Percentiles rank a stretch among this genome's conserved stretches.
Evolutionary conservation across 306 rosid genomes (phyloP).

Genomic region (Casuarina equisetifolia): DNA sequence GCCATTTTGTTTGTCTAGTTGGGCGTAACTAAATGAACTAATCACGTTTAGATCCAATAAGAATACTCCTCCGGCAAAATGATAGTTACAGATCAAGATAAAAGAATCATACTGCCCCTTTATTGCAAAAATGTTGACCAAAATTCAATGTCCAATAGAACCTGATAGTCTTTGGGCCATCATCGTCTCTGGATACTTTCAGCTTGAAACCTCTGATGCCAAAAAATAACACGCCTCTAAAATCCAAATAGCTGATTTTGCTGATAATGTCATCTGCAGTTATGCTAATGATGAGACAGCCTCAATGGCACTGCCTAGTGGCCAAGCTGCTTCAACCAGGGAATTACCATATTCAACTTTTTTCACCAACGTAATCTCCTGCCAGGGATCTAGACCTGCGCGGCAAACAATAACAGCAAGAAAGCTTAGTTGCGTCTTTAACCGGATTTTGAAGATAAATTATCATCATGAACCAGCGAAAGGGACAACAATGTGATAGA

Average conservation of each 20-base stretch:
- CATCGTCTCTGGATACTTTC: not conserved
- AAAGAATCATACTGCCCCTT: slow-evolving; percentile 14
- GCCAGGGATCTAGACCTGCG: slow-evolving; percentile 90
- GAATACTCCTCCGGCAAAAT: not conserved
- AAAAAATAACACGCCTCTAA: slow-evolving; percentile 8
- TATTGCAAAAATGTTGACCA: slow-evolving; percentile 23
- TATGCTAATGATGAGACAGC: slow-evolving; percentile 65
- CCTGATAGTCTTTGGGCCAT: not conserved
- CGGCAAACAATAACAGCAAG: slow-evolving; percentile 20
- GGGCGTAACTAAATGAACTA: slow-evolving; percentile 20
- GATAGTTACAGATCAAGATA: slow-evolving; percentile 20
- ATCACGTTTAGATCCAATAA: not conserved
- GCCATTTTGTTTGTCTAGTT: slow-evolving; percentile 25
- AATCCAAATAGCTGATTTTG: slow-evolving; percentile 5
- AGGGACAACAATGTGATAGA: slow-evolving; percentile 12
- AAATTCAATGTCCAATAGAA: slow-evolving; percentile 12
- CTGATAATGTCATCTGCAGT: slow-evolving; percentile 7
- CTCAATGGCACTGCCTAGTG: slow-evolving; percentile 96
- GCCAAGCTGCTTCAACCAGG: slow-evolving; percentile 99
- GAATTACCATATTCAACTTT: slow-evolving; percentile 67
- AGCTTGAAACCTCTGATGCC: slow-evolving; percentile 1
- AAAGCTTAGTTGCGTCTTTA: slow-evolving; percentile 1
- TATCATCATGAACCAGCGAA: slow-evolving; percentile 9
- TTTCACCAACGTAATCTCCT: slow-evolving; percentile 93
- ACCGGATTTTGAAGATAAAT: slow-evolving; percentile 15